Evolutionary conservation across 1,139 yeast species (phyloP), one percentile per base, ranked within the genome.

Genomic region (Yamadazyma spencermartinsiae): DNA sequence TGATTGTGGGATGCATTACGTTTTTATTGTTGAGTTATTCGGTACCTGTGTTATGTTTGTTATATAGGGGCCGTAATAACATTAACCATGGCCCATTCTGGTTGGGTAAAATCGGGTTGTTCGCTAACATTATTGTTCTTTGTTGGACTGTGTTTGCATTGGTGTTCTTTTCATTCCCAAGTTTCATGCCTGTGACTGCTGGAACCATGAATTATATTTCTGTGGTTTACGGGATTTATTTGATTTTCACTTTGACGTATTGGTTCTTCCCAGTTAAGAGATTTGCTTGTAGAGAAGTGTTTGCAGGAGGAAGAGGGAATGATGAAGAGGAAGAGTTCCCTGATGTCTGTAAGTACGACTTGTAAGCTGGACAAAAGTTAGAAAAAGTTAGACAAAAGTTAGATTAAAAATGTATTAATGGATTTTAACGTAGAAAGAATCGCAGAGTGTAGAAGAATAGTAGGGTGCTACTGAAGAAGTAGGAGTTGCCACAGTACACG

Each of bases 321-420:
- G 58, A 60, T 42, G 74, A 68, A 40, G 77, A 71, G 52, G 65
- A 60, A 39, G 77, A 72, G 50, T 72, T 70, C 51, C 74, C 76
- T 7, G 66, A 71, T 36, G 75, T 72, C 39, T 70, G 76, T 46
- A 54, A 65, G 38, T 50, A 51, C 32, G 48, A 51, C 21, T 37
- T 57, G 31, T 58, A 52, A 36, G 37, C 10, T 8, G 15, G 27
- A 33, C 21, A 23, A 16, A 31, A 31, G 10, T 7, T 19, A 33
- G 13, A n/a, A 31, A 20, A 20, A 20, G 23, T 8, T 20, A 20
- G 23, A 10, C n/a, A n/a, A 20, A 10, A 20, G 23, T 20, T 20
- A 20, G 23, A 20, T 20, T 20, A 20, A 20, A n/a, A n/a, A n/a
- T n/a, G n/a, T n/a, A n/a, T n/a, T n/a, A n/a, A n/a, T n/a, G n/a